Evolutionary conservation across 106 monocot genomes (phyloP), one percentile per base, ranked within the genome.

Genomic region (Phalaenopsis equestris): DNA sequence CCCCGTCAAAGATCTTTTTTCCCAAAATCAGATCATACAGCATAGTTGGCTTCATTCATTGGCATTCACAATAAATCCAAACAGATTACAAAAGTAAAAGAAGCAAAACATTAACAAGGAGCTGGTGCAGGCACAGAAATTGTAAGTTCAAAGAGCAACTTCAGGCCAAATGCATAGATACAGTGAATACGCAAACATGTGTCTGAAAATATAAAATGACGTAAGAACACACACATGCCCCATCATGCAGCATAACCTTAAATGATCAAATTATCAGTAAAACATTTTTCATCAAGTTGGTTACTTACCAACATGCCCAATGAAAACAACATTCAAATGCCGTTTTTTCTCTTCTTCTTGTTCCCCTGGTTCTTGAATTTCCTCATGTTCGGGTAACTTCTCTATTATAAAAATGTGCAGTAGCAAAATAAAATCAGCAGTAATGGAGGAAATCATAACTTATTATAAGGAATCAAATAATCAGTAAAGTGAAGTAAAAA

Each of bases 281-380:
- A 45, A 8, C 41, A 74, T 11, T 0, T 52, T 11, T 37, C 70
- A 70, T 74, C 15, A 74, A 38, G 19, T 43, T 19, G 8, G 30
- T 49, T 24, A 76, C 76, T 43, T 76, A 76, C 76, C 76, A 76
- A 76, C 76, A 76, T 76, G 76, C 30, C 76, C 76, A 49, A 76
- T 76, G 42, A 76, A 76, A 76, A 76, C 76, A 52, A 76, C 76
- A 76, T 76, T 76, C 49, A 76, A 49, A 76, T 76, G 76, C 24
- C 76, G 76, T 18, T 76, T 76, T 76, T 76, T 76, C 76, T 76
- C 76, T 30, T 76, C 76, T 21, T 76, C 76, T 12, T 48, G 24
- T 76, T 76, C 76, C 49, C 8, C 49, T 3, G 11, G 46, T 7
- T 76, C 48, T 76, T 49, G n/a, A 30, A 49, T 30, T 76, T 76